Percentiles rank a stretch among this genome's conserved stretches.
These are phyloP conservation scores for Komagataea norvegica DNA, from an alignment of 1,139 yeast genomes.

Conservation along the genomic window DNA sequence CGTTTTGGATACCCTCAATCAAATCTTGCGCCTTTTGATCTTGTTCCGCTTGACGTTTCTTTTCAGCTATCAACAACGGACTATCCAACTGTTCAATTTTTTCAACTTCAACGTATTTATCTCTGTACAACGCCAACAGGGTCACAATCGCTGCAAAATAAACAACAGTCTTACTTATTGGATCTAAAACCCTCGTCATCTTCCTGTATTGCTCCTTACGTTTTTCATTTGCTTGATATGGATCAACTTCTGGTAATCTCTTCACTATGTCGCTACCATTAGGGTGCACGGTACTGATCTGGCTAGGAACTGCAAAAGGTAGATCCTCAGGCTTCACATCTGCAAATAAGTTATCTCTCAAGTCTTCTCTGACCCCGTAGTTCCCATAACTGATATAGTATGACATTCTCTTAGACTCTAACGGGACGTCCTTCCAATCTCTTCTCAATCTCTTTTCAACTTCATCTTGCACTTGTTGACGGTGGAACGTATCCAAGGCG, in stretches of 20 bases:
- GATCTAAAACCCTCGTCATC: slow-evolving; percentile 47
- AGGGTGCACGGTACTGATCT: slow-evolving; percentile 29
- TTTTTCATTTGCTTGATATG: slow-evolving; percentile 42
- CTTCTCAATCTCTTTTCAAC: slow-evolving; percentile 47
- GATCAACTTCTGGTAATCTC: slow-evolving; percentile 38
- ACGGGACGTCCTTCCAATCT: slow-evolving; percentile 46
- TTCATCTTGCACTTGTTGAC: slow-evolving; percentile 53
- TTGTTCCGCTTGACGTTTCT: slow-evolving; percentile 17
- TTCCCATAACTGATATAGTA: slow-evolving; percentile 59
- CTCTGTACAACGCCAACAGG: slow-evolving; percentile 29
- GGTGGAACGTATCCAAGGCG: slow-evolving; percentile 46
- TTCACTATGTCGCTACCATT: slow-evolving; percentile 31
- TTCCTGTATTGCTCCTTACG: slow-evolving; percentile 46
- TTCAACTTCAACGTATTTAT: slow-evolving; percentile 28
- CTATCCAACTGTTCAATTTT: slow-evolving; percentile 17
- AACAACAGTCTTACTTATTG: slow-evolving; percentile 48
- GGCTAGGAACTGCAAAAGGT: slow-evolving; percentile 40
- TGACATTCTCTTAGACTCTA: slow-evolving; percentile 45
- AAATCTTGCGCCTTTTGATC: slow-evolving; percentile 10
- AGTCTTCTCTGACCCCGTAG: slow-evolving; percentile 60
- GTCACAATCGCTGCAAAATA: slow-evolving; percentile 36
- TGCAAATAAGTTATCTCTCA: slow-evolving; percentile 39
- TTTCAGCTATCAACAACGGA: slow-evolving; percentile 20
- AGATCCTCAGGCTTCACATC: slow-evolving; percentile 40
- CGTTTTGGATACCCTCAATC: slow-evolving; percentile 2